Conservation (phyloP, 2,329 filamentous ascomycete species). For the Diaporthe nobilis region DNA sequence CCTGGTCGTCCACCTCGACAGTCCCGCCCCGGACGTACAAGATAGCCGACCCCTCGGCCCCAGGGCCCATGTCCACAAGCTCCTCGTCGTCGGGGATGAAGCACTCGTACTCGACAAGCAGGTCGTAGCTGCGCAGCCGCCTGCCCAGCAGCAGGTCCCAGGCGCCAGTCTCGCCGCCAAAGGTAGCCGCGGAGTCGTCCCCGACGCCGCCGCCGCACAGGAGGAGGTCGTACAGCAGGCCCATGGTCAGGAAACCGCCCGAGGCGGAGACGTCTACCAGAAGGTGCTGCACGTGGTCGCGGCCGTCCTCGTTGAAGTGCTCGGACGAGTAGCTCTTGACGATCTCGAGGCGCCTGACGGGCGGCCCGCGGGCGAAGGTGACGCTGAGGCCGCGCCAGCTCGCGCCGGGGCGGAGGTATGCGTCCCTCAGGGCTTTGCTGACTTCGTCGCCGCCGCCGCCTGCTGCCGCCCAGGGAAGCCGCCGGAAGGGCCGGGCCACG, state of each 20-base stretch:
- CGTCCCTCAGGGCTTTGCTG: background rate
- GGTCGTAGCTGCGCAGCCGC: conserved; percentile 22
- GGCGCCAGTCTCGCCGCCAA: background rate
- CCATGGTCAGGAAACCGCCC: conserved; percentile 21
- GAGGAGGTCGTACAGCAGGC: conserved; percentile 25
- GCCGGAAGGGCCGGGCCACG: conserved; percentile 11
- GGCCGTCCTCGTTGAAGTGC: background rate
- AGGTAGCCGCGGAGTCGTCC: background rate
- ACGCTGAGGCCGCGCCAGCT: conserved; percentile 25
- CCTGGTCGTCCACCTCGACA: background rate
- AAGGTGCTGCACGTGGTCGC: conserved; percentile 10
- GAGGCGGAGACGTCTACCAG: background rate
- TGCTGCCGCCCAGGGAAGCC: background rate
- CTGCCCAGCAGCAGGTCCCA: conserved; percentile 32
- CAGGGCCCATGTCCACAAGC: background rate
- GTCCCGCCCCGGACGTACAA: conserved; percentile 14
- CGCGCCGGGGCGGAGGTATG: conserved; percentile 16
- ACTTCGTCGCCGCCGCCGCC: no score
- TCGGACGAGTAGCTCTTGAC: conserved; percentile 32
- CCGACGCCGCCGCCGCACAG: background rate
- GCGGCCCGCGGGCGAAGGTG: conserved; percentile 1
- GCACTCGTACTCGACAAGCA: conserved; percentile 31
- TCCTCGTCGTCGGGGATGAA: conserved; percentile 19
- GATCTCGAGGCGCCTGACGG: conserved; percentile 25
- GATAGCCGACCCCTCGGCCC: conserved; percentile 17